phyloP scores from a whole-genome alignment of 192 early-diverging fungal genomes.

The Phycomyces blakesleeanus region DNA sequence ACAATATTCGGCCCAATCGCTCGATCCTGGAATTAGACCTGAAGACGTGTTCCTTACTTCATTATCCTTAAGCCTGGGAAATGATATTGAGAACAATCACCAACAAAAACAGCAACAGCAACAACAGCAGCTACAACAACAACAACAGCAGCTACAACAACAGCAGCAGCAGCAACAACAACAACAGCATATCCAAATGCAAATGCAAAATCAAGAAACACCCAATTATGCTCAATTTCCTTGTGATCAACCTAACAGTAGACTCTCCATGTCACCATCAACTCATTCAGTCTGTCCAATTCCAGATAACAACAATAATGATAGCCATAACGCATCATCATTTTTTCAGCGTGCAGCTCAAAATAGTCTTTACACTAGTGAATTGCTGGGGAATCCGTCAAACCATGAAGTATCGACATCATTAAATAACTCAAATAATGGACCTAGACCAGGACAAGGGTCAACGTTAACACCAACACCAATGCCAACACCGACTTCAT shows the following conservation, averaged over 20 bases:
- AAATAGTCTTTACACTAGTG: not conserved
- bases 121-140: not conserved
- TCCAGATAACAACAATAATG: no score
- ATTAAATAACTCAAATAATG: no score
- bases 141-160: not conserved
- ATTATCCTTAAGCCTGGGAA: not conserved
- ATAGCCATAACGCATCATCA: no score
- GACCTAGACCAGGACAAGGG: no score
- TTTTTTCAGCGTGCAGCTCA: no score
- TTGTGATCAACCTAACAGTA: not conserved
- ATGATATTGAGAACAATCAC: not conserved
- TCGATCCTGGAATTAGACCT: not conserved
- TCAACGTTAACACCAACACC: no score
- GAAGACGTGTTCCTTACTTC: constrained; percentile 23
- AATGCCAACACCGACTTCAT: not conserved
- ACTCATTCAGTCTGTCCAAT: not conserved
- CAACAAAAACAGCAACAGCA: no score
- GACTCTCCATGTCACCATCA: not conserved
- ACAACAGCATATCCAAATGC: no score
- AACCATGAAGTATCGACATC: no score
- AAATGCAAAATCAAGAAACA: no score
- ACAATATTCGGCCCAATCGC: not conserved
- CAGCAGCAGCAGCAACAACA: constrained; percentile 9
- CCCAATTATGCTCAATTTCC: not conserved
- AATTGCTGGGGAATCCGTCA: not conserved